Percentiles rank a stretch among this genome's conserved stretches.
Conservation (phyloP, 2,329 filamentous ascomycete species). For the Ophiostoma perfectum region DNA sequence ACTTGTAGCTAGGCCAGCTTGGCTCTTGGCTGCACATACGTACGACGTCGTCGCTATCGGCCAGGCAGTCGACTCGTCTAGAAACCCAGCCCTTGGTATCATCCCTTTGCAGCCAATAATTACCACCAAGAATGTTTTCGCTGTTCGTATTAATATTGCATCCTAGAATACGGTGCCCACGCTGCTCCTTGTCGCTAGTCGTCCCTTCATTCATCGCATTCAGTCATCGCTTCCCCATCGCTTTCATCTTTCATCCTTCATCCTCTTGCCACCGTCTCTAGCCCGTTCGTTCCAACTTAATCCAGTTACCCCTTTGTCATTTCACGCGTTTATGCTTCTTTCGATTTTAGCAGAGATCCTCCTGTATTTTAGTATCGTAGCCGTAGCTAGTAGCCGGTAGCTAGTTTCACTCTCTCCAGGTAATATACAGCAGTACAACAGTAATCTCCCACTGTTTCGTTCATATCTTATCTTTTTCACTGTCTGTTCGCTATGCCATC, state of each 20-base stretch:
- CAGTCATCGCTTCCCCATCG: too few species aligned
- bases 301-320: conserved; percentile 11
- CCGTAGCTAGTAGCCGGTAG: not conserved
- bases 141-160: not conserved
- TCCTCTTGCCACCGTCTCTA: too few species aligned
- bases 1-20: not conserved
- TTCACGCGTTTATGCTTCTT: conserved; percentile 8
- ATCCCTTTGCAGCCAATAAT: not conserved
- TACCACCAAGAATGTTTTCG: not conserved
- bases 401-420: not conserved
- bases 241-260: too few species aligned
- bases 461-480: not conserved
- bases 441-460: too few species aligned
- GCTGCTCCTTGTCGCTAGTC: not conserved
- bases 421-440: too few species aligned
- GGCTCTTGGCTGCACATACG: not conserved
- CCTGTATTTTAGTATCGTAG: not conserved
- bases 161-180: not conserved
- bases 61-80: not conserved
- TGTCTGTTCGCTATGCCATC: not conserved
- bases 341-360: not conserved
- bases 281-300: not conserved
- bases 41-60: too few species aligned
- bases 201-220: conserved; percentile 1
- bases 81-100: not conserved